Conservation (phyloP, 345 rosid genomes). For the Lumnitzera littorea region DNA sequence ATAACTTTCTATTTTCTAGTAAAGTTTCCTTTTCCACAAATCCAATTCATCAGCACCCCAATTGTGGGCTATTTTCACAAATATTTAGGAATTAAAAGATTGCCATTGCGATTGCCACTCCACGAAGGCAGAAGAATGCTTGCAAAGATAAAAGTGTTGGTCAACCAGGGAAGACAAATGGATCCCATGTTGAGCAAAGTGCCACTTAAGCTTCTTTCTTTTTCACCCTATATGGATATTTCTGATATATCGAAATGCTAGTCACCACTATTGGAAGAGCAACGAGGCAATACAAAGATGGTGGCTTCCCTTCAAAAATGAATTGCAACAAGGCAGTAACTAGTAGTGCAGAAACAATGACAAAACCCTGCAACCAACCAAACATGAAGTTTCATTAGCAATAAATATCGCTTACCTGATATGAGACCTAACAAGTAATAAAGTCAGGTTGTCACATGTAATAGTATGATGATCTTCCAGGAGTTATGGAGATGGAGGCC, state of each 20-base stretch:
- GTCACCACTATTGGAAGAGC: constrained; percentile 80
- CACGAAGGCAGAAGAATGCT: too few species aligned
- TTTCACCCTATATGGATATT: constrained; percentile 57
- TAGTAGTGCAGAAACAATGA: constrained; percentile 87
- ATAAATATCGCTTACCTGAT: too few species aligned
- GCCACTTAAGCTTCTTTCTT: constrained; percentile 59
- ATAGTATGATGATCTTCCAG: too few species aligned
- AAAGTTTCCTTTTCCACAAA: too few species aligned
- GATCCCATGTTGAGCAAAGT: neutral
- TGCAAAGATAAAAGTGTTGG: neutral
- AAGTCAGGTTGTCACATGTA: too few species aligned
- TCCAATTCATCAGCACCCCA: too few species aligned
- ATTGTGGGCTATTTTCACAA: too few species aligned
- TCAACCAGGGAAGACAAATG: neutral
- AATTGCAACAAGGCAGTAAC: constrained; percentile 90
- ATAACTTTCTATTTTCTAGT: too few species aligned
- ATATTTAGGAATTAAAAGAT: too few species aligned
- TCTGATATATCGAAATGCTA: constrained; percentile 89
- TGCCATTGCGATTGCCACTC: too few species aligned
- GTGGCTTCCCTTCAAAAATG: constrained; percentile 86
- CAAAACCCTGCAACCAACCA: constrained; percentile 63
- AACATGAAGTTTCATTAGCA: constrained; percentile 1
- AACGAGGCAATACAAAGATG: constrained; percentile 57
- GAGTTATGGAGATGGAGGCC: too few species aligned
- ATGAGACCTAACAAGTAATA: too few species aligned